A percentile compares a stretch with the other conserved stretches of the same genome.
Evolutionary conservation across 1,284 basidiomycete species (phyloP).

Genomic region (Microbotryum silenes-acaulis): DNA sequence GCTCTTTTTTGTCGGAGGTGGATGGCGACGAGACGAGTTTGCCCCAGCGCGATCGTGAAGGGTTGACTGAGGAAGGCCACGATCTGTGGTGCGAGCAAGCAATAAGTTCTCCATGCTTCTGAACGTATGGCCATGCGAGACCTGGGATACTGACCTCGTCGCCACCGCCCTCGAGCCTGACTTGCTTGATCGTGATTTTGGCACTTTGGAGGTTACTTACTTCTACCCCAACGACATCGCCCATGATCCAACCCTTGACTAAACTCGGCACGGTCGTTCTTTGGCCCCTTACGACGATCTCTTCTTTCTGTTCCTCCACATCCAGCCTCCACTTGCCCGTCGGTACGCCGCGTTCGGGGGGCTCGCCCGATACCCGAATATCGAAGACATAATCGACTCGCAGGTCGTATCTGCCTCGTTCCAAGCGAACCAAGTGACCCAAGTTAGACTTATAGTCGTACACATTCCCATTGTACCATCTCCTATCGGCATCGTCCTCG

Average conservation of each 20-base stretch:
- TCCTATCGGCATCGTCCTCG: slow-evolving; percentile 40
- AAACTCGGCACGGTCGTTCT: neutral
- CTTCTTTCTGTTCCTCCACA: neutral
- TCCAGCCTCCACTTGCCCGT: neutral
- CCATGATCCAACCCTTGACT: slow-evolving; percentile 5
- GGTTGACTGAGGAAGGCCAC: slow-evolving; percentile 46
- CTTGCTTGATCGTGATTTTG: slow-evolving; percentile 50
- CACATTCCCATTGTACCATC: slow-evolving; percentile 64
- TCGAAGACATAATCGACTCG: slow-evolving; percentile 1
- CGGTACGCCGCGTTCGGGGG: neutral
- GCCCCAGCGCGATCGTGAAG: slow-evolving; percentile 51
- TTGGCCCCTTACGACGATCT: neutral
- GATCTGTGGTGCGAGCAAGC: slow-evolving; percentile 51
- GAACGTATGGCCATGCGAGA: no score
- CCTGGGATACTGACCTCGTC: no score
- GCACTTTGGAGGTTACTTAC: slow-evolving; percentile 18
- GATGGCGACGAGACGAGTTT: slow-evolving; percentile 54
- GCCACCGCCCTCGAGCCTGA: slow-evolving; percentile 48
- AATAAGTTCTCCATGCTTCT: slow-evolving; percentile 52
- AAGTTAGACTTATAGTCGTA: slow-evolving; percentile 47
- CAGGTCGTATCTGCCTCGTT: neutral
- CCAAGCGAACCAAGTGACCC: slow-evolving; percentile 1
- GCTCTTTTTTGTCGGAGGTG: slow-evolving; percentile 43
- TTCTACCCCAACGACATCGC: slow-evolving; percentile 2
- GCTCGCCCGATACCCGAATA: neutral